Base-by-base conservation (phyloP, 2,329 filamentous ascomycete genomes). In the Penicillium sp. region DNA sequence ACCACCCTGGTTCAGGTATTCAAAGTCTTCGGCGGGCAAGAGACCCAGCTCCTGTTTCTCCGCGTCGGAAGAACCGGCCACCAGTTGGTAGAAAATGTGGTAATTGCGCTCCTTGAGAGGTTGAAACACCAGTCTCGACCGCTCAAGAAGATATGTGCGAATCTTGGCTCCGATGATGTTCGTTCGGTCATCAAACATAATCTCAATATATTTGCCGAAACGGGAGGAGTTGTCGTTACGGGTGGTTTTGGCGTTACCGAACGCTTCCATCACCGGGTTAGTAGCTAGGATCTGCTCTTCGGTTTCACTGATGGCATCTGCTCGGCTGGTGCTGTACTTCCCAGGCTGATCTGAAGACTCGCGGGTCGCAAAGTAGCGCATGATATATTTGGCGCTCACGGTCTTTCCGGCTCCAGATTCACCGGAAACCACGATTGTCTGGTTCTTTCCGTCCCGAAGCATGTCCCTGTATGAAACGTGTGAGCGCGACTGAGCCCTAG, bases 151-250 rank as follows among this genome's bases (percentile, higher is more conserved):
- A 67, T 99, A 99, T 48, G 91, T 96, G 62, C 93, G 82, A 67
- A 99, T 99, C 76, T 95, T 95, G 49, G 93, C 93, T 60, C 93
- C 93, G 66, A 97, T 96, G 64, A 99, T 99, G 69, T 95, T 93
- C 55, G 89, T 95, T 64, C 86, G 82, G 56, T 89, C 83, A 74
- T 97, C 91, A 72, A 99, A 99, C 89, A 97, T 92, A 69, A 99
- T 99, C 76, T 99, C 93, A 63, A 99, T 97, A 72, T 99, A 99
- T 79, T 99, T 99, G 71, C 93, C 93, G 73, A 99, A 99, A 65
- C 93, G 84, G 35, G 93, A 99, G 37, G 93, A 99, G 75, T 99
- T 99, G 75, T 99, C 93, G 75, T 99, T 99, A 70, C 93, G 82
- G 10, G 93, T 99, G n/a, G 93, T 99, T 77, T 99, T 99, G 46